Conservation (phyloP, 139 green algal species). For the Tetraselmis chui region DNA sequence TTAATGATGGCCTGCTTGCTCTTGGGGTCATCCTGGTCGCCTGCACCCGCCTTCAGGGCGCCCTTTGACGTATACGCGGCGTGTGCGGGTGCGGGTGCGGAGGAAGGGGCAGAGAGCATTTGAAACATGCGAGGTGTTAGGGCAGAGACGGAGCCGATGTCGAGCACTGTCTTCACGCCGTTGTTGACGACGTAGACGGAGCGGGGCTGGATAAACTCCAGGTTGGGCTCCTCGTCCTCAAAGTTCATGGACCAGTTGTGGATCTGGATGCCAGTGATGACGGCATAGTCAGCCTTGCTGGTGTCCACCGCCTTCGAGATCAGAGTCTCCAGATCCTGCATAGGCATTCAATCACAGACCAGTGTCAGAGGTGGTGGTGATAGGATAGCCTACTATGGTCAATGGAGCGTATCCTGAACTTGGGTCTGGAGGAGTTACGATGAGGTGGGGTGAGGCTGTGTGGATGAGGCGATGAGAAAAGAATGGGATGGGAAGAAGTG, state of each 20-base stretch:
- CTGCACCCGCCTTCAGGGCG: not conserved
- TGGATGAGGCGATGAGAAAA: no score
- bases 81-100: no score
- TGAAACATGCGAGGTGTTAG: not conserved
- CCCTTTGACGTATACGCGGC: not conserved
- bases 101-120: not conserved
- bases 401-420: no score
- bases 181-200: slow-evolving; percentile 67
- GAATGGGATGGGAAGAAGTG: no score
- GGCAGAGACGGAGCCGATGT: slow-evolving; percentile 46
- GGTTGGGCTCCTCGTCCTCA: slow-evolving; percentile 34
- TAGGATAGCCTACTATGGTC: no score
- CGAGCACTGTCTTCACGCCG: slow-evolving; percentile 59
- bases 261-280: slow-evolving; percentile 83
- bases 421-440: no score
- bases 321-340: slow-evolving; percentile 83
- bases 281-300: slow-evolving; percentile 75
- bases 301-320: slow-evolving; percentile 73
- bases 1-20: not conserved
- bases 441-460: no score
- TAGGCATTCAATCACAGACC: no score
- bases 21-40: not conserved
- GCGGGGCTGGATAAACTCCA: slow-evolving; percentile 66
- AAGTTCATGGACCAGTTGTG: slow-evolving; percentile 67
- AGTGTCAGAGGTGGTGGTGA: no score